Evolutionary conservation across 1,284 basidiomycete genomes (phyloP).

Genomic region (Ustilago xerochloae): DNA sequence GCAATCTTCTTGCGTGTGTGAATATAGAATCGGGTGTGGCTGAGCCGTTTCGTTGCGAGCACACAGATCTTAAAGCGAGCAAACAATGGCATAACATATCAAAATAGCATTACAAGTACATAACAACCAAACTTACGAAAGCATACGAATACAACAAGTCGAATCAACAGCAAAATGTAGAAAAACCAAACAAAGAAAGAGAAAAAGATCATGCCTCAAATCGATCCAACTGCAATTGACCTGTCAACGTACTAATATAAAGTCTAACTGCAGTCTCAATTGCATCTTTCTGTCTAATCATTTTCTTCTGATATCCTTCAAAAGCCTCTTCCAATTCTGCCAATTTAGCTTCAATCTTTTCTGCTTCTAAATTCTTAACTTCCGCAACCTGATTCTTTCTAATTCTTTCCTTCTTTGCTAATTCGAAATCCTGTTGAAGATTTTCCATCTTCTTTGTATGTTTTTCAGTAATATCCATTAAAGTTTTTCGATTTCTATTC

Average conservation of each 20-base stretch:
- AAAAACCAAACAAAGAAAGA: background rate
- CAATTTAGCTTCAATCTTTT: constrained; percentile 55
- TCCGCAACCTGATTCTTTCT: constrained; percentile 35
- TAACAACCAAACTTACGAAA: background rate
- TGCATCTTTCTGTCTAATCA: constrained; percentile 46
- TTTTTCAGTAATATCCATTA: constrained; percentile 50
- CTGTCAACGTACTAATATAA: constrained; percentile 44
- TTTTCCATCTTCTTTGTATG: constrained; percentile 49
- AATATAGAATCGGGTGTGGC: no score
- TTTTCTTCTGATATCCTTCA: constrained; percentile 46
- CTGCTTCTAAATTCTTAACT: constrained; percentile 31
- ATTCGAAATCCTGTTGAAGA: constrained; percentile 41
- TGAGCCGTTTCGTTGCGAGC: no score
- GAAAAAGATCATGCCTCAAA: constrained; percentile 18
- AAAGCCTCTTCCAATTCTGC: constrained; percentile 36
- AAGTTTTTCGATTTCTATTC: constrained; percentile 44
- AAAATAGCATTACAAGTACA: background rate
- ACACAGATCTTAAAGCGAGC: background rate
- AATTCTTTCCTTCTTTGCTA: constrained; percentile 31
- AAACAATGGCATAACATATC: no score
- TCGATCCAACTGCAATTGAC: constrained; percentile 36
- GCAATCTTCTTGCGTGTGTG: background rate
- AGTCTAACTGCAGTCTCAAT: constrained; percentile 41
- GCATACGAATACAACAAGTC: no score
- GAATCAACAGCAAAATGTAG: background rate